Evolutionary conservation across 352 stramenopile genomes (phyloP).

Genomic region (Pythium insidiosum): DNA sequence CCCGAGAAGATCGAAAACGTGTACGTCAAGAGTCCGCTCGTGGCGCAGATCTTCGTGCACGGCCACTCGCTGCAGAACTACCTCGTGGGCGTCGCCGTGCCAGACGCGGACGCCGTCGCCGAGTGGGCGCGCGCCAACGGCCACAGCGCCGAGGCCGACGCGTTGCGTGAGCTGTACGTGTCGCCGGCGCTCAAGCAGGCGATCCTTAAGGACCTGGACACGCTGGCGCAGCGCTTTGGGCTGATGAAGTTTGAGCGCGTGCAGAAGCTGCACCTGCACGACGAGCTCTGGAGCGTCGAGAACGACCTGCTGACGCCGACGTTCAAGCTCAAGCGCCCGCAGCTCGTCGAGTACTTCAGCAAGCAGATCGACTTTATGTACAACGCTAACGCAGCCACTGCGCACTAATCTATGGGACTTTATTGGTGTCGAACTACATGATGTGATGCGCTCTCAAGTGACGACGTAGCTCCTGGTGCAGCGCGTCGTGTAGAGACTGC

Average conservation of each 20-base stretch:
- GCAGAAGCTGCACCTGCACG: conserved; percentile 81
- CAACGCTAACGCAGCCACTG: conserved; percentile 1
- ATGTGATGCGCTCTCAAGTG: too few species aligned
- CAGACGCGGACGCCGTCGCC: conserved; percentile 84
- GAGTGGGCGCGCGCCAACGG: conserved; percentile 61
- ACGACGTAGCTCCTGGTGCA: too few species aligned
- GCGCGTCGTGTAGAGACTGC: too few species aligned
- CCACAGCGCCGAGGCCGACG: too few species aligned
- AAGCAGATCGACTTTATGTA: conserved; percentile 85
- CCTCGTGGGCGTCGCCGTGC: conserved; percentile 92
- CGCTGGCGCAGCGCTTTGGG: conserved; percentile 42
- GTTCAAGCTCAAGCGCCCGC: conserved; percentile 93
- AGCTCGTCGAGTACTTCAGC: conserved; percentile 83
- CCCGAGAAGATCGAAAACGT: too few species aligned
- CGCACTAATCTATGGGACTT: neutral
- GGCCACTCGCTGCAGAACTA: conserved; percentile 91
- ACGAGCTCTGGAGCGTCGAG: conserved; percentile 83
- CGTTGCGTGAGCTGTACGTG: too few species aligned
- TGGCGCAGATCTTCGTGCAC: too few species aligned
- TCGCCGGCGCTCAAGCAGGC: conserved; percentile 44
- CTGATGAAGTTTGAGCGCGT: conserved; percentile 92
- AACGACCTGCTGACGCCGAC: conserved; percentile 94
- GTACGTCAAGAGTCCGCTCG: conserved; percentile 86
- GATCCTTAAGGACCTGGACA: conserved; percentile 74
- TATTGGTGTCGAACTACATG: too few species aligned